phyloP scores from a whole-genome alignment of 176 grass and related monocot genomes.

The Eremochloa ophiuroides region DNA sequence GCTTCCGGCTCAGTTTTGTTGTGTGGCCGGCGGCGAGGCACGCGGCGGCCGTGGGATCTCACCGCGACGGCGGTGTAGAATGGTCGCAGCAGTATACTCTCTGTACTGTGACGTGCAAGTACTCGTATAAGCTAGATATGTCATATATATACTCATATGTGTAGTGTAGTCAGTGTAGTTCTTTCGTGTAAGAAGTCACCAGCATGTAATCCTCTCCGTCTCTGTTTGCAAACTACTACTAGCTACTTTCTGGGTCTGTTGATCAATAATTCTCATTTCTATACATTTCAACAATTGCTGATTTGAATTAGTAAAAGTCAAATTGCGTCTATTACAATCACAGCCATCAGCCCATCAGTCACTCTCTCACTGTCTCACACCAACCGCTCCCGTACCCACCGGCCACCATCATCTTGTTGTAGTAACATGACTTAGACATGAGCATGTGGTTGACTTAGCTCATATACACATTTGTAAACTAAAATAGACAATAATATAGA shows the following conservation, averaged over 20 bases:
- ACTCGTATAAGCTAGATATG: too few relatives aligned
- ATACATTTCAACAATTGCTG: not conserved
- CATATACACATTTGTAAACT: too few relatives aligned
- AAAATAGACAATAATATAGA: too few relatives aligned
- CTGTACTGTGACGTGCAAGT: not conserved
- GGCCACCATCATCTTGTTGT: too few relatives aligned
- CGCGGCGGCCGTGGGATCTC: not conserved
- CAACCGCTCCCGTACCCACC: too few relatives aligned
- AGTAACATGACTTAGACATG: too few relatives aligned
- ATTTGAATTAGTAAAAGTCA: not conserved
- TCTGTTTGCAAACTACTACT: not conserved
- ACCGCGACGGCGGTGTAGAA: conserved; percentile 12
- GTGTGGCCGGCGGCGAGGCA: conserved; percentile 35
- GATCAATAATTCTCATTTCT: not conserved
- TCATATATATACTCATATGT: not conserved
- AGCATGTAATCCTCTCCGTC: not conserved
- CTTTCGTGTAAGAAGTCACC: not conserved
- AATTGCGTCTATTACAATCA: too few relatives aligned
- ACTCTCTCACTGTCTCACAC: too few relatives aligned
- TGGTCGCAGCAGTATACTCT: not conserved
- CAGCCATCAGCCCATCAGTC: too few relatives aligned
- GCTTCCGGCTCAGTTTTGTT: conserved; percentile 43
- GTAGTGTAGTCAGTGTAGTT: not conserved
- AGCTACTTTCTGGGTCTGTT: not conserved
- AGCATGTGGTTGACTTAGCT: too few relatives aligned